Conservation (phyloP, 257 asterid species). For the Fraxinus excelsior region DNA sequence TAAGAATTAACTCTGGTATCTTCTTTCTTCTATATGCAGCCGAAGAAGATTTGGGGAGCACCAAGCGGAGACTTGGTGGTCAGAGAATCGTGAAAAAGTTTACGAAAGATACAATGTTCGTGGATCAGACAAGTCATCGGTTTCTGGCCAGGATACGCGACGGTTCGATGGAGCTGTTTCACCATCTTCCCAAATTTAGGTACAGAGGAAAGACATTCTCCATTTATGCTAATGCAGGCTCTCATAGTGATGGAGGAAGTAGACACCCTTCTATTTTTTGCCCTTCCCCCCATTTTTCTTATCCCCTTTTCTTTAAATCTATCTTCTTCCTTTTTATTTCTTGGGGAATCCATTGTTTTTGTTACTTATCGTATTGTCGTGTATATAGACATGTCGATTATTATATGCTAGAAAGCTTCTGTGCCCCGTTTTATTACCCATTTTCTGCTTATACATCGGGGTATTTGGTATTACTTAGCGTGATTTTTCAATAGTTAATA, state of each 20-base stretch:
- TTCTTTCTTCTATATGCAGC: conserved; percentile 36
- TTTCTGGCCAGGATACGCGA: conserved; percentile 65
- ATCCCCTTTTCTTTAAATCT: neutral
- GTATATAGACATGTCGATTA: conserved; percentile 19
- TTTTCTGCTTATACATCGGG: too few relatives aligned
- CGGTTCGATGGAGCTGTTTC: conserved; percentile 75
- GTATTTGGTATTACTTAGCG: too few relatives aligned
- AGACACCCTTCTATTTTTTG: conserved; percentile 23
- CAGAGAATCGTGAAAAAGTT: conserved; percentile 93
- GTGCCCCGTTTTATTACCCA: neutral
- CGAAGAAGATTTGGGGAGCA: conserved; percentile 97
- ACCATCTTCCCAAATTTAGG: conserved; percentile 75
- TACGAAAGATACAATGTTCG: conserved; percentile 84
- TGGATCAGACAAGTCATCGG: conserved; percentile 81
- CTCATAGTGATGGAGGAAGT: conserved; percentile 33
- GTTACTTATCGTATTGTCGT: conserved; percentile 17
- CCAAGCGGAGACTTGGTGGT: conserved; percentile 99
- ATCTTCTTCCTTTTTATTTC: conserved; percentile 13
- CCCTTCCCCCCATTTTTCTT: conserved; percentile 19
- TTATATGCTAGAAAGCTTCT: neutral
- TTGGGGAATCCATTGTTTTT: conserved; percentile 18
- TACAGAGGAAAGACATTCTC: conserved; percentile 16
- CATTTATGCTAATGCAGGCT: conserved; percentile 33
- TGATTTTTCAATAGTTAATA: too few relatives aligned
- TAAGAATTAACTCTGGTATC: neutral